phyloP scores from a whole-genome alignment of 1,284 basidiomycete species.

The Sporisorium graminicola region DNA sequence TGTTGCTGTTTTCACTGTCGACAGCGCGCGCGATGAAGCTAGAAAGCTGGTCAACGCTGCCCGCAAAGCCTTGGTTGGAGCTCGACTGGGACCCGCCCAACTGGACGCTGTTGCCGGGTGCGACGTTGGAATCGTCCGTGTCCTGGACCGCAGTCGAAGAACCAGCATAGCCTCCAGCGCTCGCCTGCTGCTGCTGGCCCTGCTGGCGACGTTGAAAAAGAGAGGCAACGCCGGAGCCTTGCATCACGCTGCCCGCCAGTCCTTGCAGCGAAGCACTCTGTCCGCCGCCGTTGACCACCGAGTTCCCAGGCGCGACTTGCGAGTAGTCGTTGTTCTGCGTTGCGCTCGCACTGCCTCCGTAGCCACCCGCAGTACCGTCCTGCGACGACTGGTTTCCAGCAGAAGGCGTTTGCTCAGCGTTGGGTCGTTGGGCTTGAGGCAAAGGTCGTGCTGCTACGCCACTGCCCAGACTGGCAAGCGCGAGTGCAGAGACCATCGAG shows the following conservation, averaged over 20 bases:
- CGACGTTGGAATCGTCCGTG: conserved; percentile 16
- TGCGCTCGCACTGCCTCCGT: conserved; percentile 15
- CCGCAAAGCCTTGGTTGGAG: conserved; percentile 16
- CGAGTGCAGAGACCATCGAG: conserved; percentile 18
- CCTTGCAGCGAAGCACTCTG: conserved; percentile 22
- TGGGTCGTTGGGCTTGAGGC: conserved; percentile 16
- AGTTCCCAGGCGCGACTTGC: conserved; percentile 28
- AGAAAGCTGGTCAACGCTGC: conserved; percentile 13
- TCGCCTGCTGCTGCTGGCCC: conserved; percentile 10
- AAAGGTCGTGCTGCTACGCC: conserved; percentile 4
- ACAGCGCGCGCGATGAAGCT: conserved; percentile 8
- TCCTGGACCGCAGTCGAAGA: conserved; percentile 9
- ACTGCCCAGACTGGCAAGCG: conserved; percentile 25
- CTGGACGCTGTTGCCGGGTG: conserved; percentile 21
- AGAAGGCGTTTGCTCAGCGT: conserved; percentile 3
- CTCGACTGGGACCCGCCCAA: conserved; percentile 16
- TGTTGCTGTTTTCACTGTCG: conserved; percentile 1
- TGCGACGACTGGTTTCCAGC: conserved; percentile 8
- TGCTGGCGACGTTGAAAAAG: conserved; percentile 9
- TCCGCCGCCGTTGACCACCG: conserved; percentile 27
- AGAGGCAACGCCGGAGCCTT: conserved; percentile 6
- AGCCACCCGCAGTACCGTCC: conserved; percentile 26
- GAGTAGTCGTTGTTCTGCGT: conserved; percentile 41
- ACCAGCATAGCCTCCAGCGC: conserved; percentile 24
- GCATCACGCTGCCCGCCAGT: conserved; percentile 15